Base-by-base conservation (phyloP, 331 rosid species). In the Cydonia oblonga region DNA sequence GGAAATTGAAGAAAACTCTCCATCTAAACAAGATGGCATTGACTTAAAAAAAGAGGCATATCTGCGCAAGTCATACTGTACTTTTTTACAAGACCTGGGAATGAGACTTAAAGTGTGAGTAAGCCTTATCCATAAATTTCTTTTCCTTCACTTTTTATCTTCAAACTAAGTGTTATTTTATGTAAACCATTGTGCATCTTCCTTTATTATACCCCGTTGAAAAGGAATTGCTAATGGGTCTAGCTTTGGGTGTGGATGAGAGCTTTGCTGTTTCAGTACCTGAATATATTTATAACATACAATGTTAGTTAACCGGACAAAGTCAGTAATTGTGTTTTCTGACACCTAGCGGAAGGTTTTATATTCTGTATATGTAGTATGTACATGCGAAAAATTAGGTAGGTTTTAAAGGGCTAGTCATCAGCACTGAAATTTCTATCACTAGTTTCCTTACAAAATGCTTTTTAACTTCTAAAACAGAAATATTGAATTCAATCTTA, bases 61-160 rank as follows among this genome's bases (percentile, higher is more conserved):
- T 80, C 80, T 92, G 54, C 91, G 96, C 81, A 92, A 92, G 79
- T 92, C 96, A 30, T 89, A 89, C 75, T 92, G 96, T 84, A 89
- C 96, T 33, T 92, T 85, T 81, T 82, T 89, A 66, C 95, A 89
- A 76, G 97, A 90, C 80, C 78, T 92, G 74, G 96, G 97, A 68
- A 90, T 87, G 92, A 84, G 95, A 72, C 89, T 92, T 70, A 91
- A 91, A 91, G 97, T 91, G 98, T 93, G 81, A 93, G 98, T 81
- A 13, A 59, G 51, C 32, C 33, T 46, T 70, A 24, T 63, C 16
- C 58, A 12, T 71, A 13, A 11, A 25, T 62, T 38, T 6, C 4
- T 9, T 28, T 35, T 64, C 11, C 23, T 6, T 42, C 16, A 40
- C 68, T 5, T 25, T 26, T 40, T 19, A 38, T 51, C 28, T 25